Conservation (phyloP, 2,329 filamentous ascomycete species). For the Xylaria sp. region DNA sequence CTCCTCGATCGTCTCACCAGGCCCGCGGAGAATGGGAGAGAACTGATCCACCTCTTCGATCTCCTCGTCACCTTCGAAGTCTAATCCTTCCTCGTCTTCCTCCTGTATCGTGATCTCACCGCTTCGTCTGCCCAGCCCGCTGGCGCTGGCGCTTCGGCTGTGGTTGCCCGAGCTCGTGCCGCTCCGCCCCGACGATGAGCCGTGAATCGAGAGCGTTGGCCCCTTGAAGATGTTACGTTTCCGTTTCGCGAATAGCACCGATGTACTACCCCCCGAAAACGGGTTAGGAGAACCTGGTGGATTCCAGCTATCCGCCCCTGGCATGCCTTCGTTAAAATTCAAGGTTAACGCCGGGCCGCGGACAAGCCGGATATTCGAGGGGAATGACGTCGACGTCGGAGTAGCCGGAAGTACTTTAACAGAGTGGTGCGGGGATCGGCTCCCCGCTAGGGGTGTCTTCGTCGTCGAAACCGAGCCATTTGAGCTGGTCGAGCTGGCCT, state of each 20-base stretch:
- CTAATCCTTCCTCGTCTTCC: conserved; percentile 66
- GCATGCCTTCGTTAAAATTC: conserved; percentile 69
- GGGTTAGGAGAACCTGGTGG: conserved; percentile 67
- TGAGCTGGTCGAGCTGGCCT: conserved; percentile 92
- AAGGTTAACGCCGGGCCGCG: conserved; percentile 67
- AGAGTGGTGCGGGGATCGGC: conserved; percentile 84
- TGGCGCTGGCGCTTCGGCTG: conserved; percentile 70
- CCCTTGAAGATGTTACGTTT: conserved; percentile 88
- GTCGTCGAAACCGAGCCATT: conserved; percentile 77
- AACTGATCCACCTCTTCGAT: conserved; percentile 52
- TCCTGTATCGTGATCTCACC: conserved; percentile 80
- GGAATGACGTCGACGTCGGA: conserved; percentile 79
- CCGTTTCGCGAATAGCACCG: conserved; percentile 80
- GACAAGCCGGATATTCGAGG: conserved; percentile 86
- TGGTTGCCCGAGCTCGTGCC: conserved; percentile 52
- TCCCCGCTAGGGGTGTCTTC: conserved; percentile 71
- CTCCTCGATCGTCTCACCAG: conserved; percentile 51
- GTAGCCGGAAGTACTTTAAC: conserved; percentile 96
- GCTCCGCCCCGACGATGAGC: conserved; percentile 49
- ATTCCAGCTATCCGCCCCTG: conserved; percentile 54
- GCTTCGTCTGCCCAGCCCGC: conserved; percentile 72
- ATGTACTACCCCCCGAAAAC: conserved; percentile 63
- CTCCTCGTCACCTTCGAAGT: conserved; percentile 46
- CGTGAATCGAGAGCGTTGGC: conserved; percentile 70
- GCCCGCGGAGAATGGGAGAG: conserved; percentile 47